Evolutionary conservation across 805 yeast genomes (phyloP).

Genomic region (Isabelozyma gotoi): DNA sequence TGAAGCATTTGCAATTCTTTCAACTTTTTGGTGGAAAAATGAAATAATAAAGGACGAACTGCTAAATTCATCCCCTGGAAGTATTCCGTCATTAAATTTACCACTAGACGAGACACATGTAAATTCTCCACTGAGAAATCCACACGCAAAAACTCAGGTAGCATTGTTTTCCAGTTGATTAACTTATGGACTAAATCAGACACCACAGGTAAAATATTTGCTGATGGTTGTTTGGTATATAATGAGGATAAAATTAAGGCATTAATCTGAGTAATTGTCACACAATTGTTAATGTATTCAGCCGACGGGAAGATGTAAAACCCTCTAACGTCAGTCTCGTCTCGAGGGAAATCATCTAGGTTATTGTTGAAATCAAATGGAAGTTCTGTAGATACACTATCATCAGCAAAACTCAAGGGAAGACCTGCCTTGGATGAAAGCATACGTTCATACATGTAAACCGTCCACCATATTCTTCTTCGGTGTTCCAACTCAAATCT

Average conservation of each 20-base stretch:
- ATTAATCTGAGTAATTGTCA: constrained; percentile 74
- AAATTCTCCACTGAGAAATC: constrained; percentile 57
- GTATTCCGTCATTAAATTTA: constrained; percentile 78
- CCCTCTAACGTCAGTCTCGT: constrained; percentile 54
- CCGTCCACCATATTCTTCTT: constrained; percentile 50
- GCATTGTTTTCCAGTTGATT: constrained; percentile 62
- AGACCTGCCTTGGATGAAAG: constrained; percentile 78
- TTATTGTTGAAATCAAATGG: constrained; percentile 73
- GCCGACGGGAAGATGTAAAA: constrained; percentile 77
- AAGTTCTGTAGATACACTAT: constrained; percentile 74
- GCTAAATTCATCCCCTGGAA: constrained; percentile 81
- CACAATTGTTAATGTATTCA: constrained; percentile 73
- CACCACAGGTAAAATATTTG: constrained; percentile 73
- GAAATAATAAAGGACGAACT: constrained; percentile 73
- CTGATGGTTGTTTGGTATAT: constrained; percentile 73
- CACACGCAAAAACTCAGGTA: constrained; percentile 64
- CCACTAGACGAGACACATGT: constrained; percentile 61
- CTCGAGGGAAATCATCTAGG: constrained; percentile 30
- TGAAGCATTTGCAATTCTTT: constrained; percentile 44
- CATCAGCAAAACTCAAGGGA: constrained; percentile 77
- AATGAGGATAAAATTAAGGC: constrained; percentile 68
- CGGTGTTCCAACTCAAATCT: constrained; percentile 56
- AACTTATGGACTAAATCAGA: constrained; percentile 67
- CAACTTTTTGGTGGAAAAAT: constrained; percentile 68
- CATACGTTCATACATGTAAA: constrained; percentile 63